Conservation (phyloP, 2,329 filamentous ascomycete species). For the Capronia epimyces region DNA sequence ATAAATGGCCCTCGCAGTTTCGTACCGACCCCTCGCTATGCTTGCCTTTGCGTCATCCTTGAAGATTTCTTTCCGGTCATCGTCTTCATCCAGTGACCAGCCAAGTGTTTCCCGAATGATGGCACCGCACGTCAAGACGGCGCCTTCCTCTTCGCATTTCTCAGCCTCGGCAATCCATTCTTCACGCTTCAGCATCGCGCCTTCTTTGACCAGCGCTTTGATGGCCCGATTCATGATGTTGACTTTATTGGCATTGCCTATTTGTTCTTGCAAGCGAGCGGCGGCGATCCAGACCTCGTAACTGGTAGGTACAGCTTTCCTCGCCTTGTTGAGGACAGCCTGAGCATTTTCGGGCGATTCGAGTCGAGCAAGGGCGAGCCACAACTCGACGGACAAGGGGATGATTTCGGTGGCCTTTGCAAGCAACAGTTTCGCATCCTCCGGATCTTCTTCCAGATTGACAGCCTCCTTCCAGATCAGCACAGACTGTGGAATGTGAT, state of each 20-base stretch:
- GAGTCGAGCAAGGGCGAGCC: constrained; percentile 85
- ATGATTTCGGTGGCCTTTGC: constrained; percentile 96
- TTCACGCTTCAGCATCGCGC: constrained; percentile 93
- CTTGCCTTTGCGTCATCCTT: constrained; percentile 84
- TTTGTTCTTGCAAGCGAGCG: constrained; percentile 80
- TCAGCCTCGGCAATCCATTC: constrained; percentile 96
- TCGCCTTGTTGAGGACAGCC: constrained; percentile 88
- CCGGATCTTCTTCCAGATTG: constrained; percentile 85
- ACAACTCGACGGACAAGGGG: constrained; percentile 85
- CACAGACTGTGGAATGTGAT: constrained; percentile 90
- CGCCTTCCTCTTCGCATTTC: constrained; percentile 87
- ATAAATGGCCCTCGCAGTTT: constrained; percentile 89
- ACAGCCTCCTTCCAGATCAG: constrained; percentile 97
- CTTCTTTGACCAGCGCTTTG: constrained; percentile 79
- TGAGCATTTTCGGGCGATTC: constrained; percentile 89
- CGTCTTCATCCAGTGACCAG: constrained; percentile 89
- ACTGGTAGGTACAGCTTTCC: constrained; percentile 87
- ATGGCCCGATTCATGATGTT: constrained; percentile 94
- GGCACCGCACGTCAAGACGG: constrained; percentile 74
- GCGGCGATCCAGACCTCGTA: constrained; percentile 97
- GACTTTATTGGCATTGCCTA: constrained; percentile 72
- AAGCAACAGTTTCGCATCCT: constrained; percentile 79
- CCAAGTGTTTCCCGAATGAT: constrained; percentile 91
- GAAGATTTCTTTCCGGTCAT: constrained; percentile 94
- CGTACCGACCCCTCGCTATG: constrained; percentile 74